Base-by-base conservation (phyloP, 805 yeast species). In the Cyberlindnera euphorbiiphila region DNA sequence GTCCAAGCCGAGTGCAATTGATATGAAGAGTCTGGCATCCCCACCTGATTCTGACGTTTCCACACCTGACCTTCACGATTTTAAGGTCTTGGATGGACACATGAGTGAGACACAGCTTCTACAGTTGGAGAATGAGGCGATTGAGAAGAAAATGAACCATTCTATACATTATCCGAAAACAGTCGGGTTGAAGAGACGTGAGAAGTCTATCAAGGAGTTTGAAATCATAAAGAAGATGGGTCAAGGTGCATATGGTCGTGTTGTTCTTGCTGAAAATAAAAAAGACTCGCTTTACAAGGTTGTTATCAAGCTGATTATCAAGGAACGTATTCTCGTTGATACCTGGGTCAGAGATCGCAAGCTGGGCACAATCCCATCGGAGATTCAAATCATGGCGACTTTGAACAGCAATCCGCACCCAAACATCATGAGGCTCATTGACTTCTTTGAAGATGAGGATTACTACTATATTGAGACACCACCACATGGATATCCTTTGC, bases 221-320 rank as follows among this genome's bases (percentile, higher is more conserved):
- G 61, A 65, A 1, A 72, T 85, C 1, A 31, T 87, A 29, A 83
- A 85, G 56, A 76, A 79, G 45, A 76, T 93, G 78, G 98, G 98
- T 1, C 91, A 85, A 59, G 98, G 98, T 25, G 96, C 98, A 0
- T 93, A 93, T 55, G 98, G 98, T 10, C 85, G 86, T 55, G 98
- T 93, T 14, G 81, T 86, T 18, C 69, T 86, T 17, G 93, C 85
- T 4, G 74, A 74, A 57, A 84, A 81, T 53, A 74, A 72, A 31
- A 67, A 71, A 19, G 87, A 84, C 49, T 71, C 74, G 0, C 61
- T 62, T 2, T 81, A 85, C 57, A 74, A 70, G 43, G 81, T 87
- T 27, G 85, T 93, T 13, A 76, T 89, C 41, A 93, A 93, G 60
- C 79, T 94, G 50, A 93, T 93, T 34, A 84, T 85, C 56, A 93